A percentile compares a stretch with the other conserved stretches of the same genome.
These are phyloP conservation scores for Trametes villosa DNA, from an alignment of 768 basidiomycete genomes.

Conservation along the genomic window DNA sequence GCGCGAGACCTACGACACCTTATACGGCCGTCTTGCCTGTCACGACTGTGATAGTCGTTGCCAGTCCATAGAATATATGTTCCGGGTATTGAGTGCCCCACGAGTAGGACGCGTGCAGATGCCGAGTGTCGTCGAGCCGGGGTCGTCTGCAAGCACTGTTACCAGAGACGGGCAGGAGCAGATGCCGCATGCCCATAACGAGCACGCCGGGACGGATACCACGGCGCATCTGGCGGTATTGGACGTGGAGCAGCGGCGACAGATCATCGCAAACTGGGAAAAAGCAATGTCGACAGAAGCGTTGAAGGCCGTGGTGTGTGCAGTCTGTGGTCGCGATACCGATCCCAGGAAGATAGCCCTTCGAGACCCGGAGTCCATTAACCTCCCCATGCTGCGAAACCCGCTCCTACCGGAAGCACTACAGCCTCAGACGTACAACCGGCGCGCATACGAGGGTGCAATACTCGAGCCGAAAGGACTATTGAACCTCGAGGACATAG, in stretches of 20 bases:
- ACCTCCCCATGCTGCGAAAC: not conserved
- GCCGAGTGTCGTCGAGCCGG: too few species aligned
- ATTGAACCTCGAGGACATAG: not conserved
- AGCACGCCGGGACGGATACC: not conserved
- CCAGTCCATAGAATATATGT: too few species aligned
- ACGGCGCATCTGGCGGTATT: not conserved
- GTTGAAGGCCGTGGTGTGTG: not conserved
- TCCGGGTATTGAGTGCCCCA: too few species aligned
- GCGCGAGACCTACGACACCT: too few species aligned
- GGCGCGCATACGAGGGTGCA: not conserved
- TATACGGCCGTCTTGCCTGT: too few species aligned
- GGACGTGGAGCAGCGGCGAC: not conserved
- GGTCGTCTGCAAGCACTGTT: too few species aligned
- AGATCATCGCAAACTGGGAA: not conserved
- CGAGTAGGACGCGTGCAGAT: too few species aligned
- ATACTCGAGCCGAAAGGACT: not conserved
- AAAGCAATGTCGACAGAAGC: not conserved
- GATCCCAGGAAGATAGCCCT: not conserved
- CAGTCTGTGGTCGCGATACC: not conserved
- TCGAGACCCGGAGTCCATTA: not conserved
- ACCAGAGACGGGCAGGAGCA: too few species aligned
- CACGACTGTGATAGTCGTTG: too few species aligned
- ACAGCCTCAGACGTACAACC: constrained; percentile 2
- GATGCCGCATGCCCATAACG: not conserved
- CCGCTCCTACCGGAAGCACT: not conserved